Evolutionary conservation across 2,329 filamentous ascomycete species (phyloP).

Genomic region (Penicillium nordicum): DNA sequence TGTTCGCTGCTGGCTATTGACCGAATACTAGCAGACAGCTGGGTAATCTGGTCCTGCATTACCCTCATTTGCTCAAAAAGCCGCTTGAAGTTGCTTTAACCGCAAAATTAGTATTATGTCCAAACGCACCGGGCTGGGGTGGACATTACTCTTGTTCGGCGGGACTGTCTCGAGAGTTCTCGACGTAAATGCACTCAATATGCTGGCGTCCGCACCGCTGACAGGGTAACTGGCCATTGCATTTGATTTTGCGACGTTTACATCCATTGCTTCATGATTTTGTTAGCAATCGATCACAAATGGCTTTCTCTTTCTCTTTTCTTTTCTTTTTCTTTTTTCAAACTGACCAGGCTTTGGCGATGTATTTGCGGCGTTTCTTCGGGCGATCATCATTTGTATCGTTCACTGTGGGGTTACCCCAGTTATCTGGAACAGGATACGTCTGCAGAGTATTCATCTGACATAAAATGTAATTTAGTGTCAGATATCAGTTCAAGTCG

Average conservation of each 20-base stretch:
- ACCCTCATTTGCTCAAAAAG: slow-evolving; percentile 31
- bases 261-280: slow-evolving; percentile 54
- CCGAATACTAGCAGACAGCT: slow-evolving; percentile 68
- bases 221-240: slow-evolving; percentile 61
- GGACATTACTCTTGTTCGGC: slow-evolving; percentile 60
- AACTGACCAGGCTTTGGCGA: slow-evolving; percentile 60
- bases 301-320: too few relatives aligned
- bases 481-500: not conserved
- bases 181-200: slow-evolving; percentile 40
- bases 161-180: slow-evolving; percentile 68
- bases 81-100: slow-evolving; percentile 25
- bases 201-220: slow-evolving; percentile 53
- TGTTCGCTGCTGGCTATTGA: slow-evolving; percentile 52
- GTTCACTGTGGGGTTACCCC: slow-evolving; percentile 8
- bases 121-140: too few relatives aligned
- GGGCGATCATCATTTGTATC: slow-evolving; percentile 36
- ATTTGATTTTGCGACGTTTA: slow-evolving; percentile 64
- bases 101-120: not conserved
- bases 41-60: slow-evolving; percentile 67
- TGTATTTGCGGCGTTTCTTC: slow-evolving; percentile 61
- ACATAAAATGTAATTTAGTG: not conserved
- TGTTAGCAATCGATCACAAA: not conserved
- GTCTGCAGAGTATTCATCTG: slow-evolving; percentile 7
- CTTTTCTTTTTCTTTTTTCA: not conserved
- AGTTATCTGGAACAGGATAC: not conserved